phyloP scores from a whole-genome alignment of 2,329 filamentous ascomycete genomes.

The Botrytis deweyae region DNA sequence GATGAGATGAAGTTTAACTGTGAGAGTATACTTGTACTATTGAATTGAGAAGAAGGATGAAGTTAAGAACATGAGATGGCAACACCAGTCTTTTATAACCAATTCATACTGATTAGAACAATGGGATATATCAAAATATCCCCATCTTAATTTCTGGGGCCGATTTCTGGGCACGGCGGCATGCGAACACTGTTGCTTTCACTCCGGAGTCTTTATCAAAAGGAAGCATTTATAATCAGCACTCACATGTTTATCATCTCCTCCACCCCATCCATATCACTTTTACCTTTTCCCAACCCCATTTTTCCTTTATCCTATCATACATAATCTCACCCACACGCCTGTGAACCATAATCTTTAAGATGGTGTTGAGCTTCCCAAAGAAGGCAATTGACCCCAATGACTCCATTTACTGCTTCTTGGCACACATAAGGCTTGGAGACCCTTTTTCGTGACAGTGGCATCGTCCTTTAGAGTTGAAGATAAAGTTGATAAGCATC shows the following conservation, averaged over 20 bases:
- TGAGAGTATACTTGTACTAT: background rate
- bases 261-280: background rate
- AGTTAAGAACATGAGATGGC: background rate
- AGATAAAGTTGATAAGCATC: conserved; percentile 12
- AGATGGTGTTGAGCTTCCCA: conserved; percentile 9
- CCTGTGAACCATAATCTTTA: background rate
- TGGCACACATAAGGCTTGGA: background rate
- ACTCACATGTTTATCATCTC: background rate
- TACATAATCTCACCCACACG: background rate
- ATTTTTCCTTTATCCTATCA: conserved; percentile 7
- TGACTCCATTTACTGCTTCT: background rate
- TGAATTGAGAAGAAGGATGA: background rate
- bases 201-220: background rate
- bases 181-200: background rate
- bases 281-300: background rate
- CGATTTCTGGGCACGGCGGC: background rate
- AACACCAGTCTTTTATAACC: background rate
- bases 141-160: background rate
- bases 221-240: background rate
- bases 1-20: background rate
- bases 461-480: background rate
- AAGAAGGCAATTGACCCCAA: background rate
- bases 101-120: background rate
- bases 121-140: background rate
- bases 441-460: background rate